phyloP scores from a whole-genome alignment of 192 early-diverging fungal genomes.

The Funneliformis geosporum region DNA sequence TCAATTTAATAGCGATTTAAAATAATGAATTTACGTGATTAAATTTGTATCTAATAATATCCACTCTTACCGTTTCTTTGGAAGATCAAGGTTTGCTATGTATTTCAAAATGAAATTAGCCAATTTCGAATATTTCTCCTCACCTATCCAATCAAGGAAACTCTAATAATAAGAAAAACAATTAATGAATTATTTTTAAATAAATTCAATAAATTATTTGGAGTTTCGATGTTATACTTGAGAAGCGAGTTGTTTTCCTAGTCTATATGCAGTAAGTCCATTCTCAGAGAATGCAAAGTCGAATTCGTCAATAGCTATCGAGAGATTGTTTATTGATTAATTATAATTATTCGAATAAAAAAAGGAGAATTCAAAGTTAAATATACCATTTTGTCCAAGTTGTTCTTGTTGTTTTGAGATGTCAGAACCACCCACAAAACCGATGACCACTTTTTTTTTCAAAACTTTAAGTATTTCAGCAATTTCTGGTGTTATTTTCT shows the following conservation, averaged over 20 bases:
- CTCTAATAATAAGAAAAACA: constrained; percentile 56
- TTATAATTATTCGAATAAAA: neutral
- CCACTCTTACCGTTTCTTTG: constrained; percentile 82
- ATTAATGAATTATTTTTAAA: neutral
- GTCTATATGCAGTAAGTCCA: constrained; percentile 90
- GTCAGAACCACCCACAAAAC: constrained; percentile 97
- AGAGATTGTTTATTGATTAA: neutral
- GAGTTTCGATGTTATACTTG: constrained; percentile 49
- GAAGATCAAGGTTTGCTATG: constrained; percentile 92
- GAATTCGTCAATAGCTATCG: constrained; percentile 75
- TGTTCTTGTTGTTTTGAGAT: constrained; percentile 95
- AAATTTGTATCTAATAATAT: neutral
- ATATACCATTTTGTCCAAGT: constrained; percentile 77
- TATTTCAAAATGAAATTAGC: constrained; percentile 92
- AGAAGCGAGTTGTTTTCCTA: constrained; percentile 69
- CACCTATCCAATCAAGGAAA: constrained; percentile 90
- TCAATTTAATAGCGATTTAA: neutral
- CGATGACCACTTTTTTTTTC: constrained; percentile 88
- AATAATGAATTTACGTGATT: neutral
- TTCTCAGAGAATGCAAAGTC: constrained; percentile 98
- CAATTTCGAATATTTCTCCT: constrained; percentile 88
- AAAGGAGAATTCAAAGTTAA: neutral
- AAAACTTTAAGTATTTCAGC: constrained; percentile 70
- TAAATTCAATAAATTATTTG: neutral
- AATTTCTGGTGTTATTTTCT: constrained; percentile 82